Evolutionary conservation across 2,329 filamentous ascomycete species (phyloP), one percentile per base, ranked within the genome.

Genomic region (Pseudogymnoascus pannorum): DNA sequence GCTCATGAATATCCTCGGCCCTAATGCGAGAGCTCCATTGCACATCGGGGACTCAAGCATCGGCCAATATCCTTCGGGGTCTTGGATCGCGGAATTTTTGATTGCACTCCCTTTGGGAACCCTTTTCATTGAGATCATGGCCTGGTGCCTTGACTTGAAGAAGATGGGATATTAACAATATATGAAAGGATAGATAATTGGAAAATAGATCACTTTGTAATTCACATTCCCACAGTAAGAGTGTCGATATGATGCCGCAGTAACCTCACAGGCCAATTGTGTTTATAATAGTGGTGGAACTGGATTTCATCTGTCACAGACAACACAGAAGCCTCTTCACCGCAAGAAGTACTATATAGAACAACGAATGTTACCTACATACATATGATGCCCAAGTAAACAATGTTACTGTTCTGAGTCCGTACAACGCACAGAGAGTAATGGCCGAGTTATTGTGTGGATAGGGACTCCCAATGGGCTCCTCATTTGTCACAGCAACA

Each of bases 51-150:
- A 71, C 76, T 75, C 76, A 72, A 74, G 71, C 67, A 73, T 66
- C 71, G 73, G 77, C 75, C 75, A 78, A 76, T 74, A 75, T 75
- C 73, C 70, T 79, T 76, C 75, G 76, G 76, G 75, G 73, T 72
- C 75, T 74, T 76, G 72, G 74, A 71, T 74, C 74, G 76, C 75
- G 75, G 71, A 78, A 78, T 78, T 77, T 79, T 79, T 79, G 77
- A 74, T 77, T 73, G 74, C 69, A 70, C 66, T 68, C 71, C 40
- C 59, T 58, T 14, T 31, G 38, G 59, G 59, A 38, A 48, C 20
- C 20, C 48, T 69, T 69, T 69, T 69, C 68, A 67, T 68, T 67
- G 62, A 60, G 61, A 33, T 44, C 40, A 59, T 14, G 16, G 61
- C 60, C 54, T 65, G 31, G 58, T 11, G 61, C 61, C 40, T 5